Percentiles rank a stretch among this genome's conserved stretches.
Conservation (phyloP, 2,329 filamentous ascomycete genomes). For the Diaporthe longicolla region DNA sequence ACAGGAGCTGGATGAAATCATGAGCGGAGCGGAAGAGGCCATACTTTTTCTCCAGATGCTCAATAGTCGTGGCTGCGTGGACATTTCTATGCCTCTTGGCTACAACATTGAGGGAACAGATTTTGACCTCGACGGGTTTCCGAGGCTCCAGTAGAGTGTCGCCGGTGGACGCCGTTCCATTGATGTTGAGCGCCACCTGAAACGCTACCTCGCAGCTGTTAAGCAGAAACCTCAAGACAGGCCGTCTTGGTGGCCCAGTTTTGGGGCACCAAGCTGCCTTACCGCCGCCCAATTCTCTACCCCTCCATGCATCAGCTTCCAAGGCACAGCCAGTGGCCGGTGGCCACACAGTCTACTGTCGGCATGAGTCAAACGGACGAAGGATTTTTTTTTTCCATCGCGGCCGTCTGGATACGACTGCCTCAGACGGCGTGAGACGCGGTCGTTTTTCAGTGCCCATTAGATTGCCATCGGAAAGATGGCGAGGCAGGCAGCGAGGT, state of each 20-base stretch:
- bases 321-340: constrained; percentile 23
- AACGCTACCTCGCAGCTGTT: constrained; percentile 37
- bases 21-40: neutral
- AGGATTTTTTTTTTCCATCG: constrained; percentile 29
- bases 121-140: too few species aligned
- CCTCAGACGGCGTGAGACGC: constrained; percentile 14
- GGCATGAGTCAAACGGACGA: constrained; percentile 38
- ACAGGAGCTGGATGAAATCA: neutral
- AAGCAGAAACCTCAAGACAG: constrained; percentile 30
- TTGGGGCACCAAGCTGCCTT: constrained; percentile 37
- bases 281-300: constrained; percentile 39
- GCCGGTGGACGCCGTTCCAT: neutral
- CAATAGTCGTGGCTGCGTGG: neutral
- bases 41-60: neutral
- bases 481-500: constrained; percentile 1
- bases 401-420: constrained; percentile 2
- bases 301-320: constrained; percentile 41
- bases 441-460: constrained; percentile 9
- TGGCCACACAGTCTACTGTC: constrained; percentile 31
- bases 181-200: constrained; percentile 12
- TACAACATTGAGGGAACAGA: neutral
- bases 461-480: neutral
- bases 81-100: too few species aligned
- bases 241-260: constrained; percentile 37
- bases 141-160: neutral